Percentiles rank a stretch among this genome's conserved stretches.
Evolutionary conservation across 805 yeast genomes (phyloP).

Genomic region (Lipomyces lipofer): DNA sequence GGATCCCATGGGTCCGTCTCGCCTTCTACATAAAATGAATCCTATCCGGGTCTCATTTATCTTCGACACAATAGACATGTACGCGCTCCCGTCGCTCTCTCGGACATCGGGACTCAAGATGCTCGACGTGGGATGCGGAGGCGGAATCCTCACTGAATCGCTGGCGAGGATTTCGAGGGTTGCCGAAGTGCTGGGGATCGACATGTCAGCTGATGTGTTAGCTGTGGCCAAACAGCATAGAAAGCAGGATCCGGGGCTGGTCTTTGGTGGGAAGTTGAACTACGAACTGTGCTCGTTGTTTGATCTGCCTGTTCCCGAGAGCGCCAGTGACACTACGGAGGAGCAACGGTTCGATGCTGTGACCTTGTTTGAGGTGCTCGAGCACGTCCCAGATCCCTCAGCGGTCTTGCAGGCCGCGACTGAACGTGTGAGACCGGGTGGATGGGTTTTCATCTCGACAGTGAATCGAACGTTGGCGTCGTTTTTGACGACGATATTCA

Average conservation of each 20-base stretch:
- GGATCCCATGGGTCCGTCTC: constrained; percentile 90
- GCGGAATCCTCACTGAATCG: constrained; percentile 90
- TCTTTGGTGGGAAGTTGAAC: constrained; percentile 39
- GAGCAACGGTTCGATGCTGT: constrained; percentile 65
- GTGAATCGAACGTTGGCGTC: constrained; percentile 85
- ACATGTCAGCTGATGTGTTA: constrained; percentile 79
- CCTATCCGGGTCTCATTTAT: constrained; percentile 85
- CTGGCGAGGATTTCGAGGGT: constrained; percentile 71
- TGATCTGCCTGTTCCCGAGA: constrained; percentile 56
- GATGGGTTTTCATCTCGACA: constrained; percentile 84
- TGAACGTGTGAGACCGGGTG: constrained; percentile 70
- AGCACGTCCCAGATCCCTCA: constrained; percentile 87
- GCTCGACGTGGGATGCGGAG: constrained; percentile 96
- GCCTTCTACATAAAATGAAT: constrained; percentile 94
- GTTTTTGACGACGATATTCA: constrained; percentile 88
- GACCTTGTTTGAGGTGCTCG: constrained; percentile 91
- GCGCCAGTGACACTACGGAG: constrained; percentile 39
- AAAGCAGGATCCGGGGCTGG: constrained; percentile 61
- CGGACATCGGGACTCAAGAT: constrained; percentile 63
- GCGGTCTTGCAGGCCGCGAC: constrained; percentile 70
- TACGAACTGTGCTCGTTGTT: constrained; percentile 46
- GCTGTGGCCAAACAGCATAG: constrained; percentile 75
- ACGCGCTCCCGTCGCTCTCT: constrained; percentile 61
- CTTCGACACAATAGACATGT: constrained; percentile 57
- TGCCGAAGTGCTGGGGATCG: constrained; percentile 72